phyloP scores from a whole-genome alignment of 352 stramenopile species.

The Phytopythium aichiense region DNA sequence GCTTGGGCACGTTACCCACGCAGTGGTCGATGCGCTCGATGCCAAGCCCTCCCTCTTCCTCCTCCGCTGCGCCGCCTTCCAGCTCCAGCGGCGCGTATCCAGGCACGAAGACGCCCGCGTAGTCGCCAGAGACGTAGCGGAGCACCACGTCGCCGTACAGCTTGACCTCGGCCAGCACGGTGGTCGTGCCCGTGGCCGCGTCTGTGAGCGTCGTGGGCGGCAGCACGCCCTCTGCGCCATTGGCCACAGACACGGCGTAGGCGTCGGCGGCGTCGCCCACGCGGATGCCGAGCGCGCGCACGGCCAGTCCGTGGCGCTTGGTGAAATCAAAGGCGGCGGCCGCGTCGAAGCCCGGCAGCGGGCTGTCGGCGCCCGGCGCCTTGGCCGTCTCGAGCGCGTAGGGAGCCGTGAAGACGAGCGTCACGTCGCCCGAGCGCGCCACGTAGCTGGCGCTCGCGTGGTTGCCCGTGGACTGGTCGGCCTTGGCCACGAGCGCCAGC shows the following conservation, averaged over 20 bases:
- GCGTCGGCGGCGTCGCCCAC: constrained; percentile 72
- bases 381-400: constrained; percentile 78
- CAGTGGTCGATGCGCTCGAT: constrained; percentile 87
- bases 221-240: constrained; percentile 58
- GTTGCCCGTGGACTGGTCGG: constrained; percentile 86
- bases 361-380: constrained; percentile 32
- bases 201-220: constrained; percentile 58
- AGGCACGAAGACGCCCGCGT: constrained; percentile 68
- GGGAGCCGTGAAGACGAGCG: constrained; percentile 87
- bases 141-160: constrained; percentile 89
- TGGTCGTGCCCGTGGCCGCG: constrained; percentile 44
- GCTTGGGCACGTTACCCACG: constrained; percentile 89
- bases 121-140: constrained; percentile 79
- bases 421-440: constrained; percentile 72
- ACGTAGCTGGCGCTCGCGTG: constrained; percentile 85
- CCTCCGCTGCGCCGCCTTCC: constrained; percentile 89
- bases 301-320: constrained; percentile 73
- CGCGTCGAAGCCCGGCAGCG: constrained; percentile 63
- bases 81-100: constrained; percentile 62
- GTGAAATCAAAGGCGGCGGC: constrained; percentile 75
- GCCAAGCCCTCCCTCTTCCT: constrained; percentile 81
- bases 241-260: constrained; percentile 75
- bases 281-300: constrained; percentile 76
- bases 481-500: constrained; percentile 79
- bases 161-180: constrained; percentile 75